These are phyloP conservation scores for Brasenia schreberi DNA, from an alignment of 164 flowering plant species.

Conservation along the genomic window DNA sequence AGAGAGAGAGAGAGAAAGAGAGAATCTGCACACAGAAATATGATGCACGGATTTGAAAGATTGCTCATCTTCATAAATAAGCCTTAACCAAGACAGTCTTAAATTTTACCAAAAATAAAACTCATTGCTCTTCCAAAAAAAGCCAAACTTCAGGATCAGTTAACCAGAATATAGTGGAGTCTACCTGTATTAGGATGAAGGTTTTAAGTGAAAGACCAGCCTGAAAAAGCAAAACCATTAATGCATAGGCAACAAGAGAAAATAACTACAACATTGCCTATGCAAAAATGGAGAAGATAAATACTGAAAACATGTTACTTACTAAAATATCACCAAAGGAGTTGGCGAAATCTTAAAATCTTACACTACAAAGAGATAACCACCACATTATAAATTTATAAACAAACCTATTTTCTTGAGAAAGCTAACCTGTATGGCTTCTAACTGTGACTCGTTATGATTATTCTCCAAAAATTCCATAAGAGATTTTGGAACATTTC, in stretches of 20 bases:
- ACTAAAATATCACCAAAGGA: too few species aligned
- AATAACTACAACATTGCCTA: background rate
- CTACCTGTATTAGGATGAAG: conserved; percentile 93
- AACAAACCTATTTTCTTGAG: background rate
- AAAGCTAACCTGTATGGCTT: conserved; percentile 63
- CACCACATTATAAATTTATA: too few species aligned
- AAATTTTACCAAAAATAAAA: too few species aligned
- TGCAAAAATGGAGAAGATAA: background rate
- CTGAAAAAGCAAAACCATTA: conserved; percentile 25
- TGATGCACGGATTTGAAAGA: too few species aligned
- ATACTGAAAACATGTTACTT: background rate
- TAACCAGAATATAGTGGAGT: conserved; percentile 1
- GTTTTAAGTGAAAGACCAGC: conserved; percentile 77
- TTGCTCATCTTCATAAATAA: too few species aligned
- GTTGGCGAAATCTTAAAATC: too few species aligned
- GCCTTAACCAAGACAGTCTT: too few species aligned
- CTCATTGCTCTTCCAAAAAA: too few species aligned
- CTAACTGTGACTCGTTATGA: conserved; percentile 66
- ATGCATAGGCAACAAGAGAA: background rate
- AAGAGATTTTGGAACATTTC: conserved; percentile 63
- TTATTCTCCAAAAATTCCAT: conserved; percentile 43
- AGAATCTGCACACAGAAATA: too few species aligned
- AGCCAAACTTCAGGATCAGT: too few species aligned
- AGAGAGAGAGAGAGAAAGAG: too few species aligned
- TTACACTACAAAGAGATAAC: too few species aligned